Percentiles rank a stretch among this genome's conserved stretches.
These are phyloP conservation scores for Colletotrichum theobromicola DNA, from an alignment of 2,329 filamentous ascomycete species.

Conservation along the genomic window DNA sequence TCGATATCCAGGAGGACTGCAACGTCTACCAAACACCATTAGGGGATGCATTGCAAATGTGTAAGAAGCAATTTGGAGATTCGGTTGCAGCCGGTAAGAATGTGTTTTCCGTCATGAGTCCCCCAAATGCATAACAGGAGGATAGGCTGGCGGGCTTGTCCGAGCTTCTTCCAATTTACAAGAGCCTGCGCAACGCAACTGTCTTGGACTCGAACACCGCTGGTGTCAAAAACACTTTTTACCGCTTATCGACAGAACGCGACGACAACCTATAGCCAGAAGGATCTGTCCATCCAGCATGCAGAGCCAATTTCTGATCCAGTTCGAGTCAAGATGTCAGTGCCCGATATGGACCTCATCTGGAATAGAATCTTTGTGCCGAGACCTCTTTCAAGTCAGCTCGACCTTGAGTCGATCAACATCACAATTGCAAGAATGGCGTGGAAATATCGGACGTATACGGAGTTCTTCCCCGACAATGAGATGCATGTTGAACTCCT, in stretches of 20 bases:
- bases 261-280: constrained; percentile 22
- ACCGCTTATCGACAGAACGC: constrained; percentile 22
- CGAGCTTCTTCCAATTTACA: constrained; percentile 9
- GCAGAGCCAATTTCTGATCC: constrained; percentile 2
- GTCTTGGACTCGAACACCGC: constrained; percentile 13
- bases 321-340: neutral
- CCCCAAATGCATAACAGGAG: neutral
- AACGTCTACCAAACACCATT: constrained; percentile 12
- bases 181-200: constrained; percentile 6
- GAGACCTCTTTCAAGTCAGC: neutral
- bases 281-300: constrained; percentile 24
- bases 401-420: constrained; percentile 21
- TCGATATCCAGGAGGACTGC: constrained; percentile 20
- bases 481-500: constrained; percentile 16
- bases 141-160: constrained; percentile 24
- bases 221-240: constrained; percentile 21
- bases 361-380: constrained; percentile 19
- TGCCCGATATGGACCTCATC: constrained; percentile 17
- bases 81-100: constrained; percentile 23
- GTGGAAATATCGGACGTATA: constrained; percentile 26
- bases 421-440: constrained; percentile 19
- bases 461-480: constrained; percentile 25
- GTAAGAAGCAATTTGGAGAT: constrained; percentile 20
- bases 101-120: too few species aligned
- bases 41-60: constrained; percentile 24